Base-by-base conservation (phyloP, 2,329 filamentous ascomycete species). In the Aspergillus calidoustus region DNA sequence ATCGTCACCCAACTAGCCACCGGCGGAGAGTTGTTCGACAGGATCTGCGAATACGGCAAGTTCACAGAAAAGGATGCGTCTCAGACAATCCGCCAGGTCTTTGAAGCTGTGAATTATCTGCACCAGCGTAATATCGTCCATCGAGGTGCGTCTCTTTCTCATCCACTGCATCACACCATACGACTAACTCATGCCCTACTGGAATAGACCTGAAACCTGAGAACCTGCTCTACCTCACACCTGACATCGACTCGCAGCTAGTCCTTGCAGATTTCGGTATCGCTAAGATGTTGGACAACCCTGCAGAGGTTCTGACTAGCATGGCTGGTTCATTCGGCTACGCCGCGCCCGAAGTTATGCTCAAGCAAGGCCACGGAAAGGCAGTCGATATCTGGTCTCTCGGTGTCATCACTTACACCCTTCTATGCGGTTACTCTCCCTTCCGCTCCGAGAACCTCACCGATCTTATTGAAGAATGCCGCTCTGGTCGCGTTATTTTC, bases 251-350 rank as follows among this genome's bases (percentile, higher is more conserved):
- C 67, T 98, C 95, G 15, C 89, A 93, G 66, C 87, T 99, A 28
- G 93, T 99, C 8, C 86, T 99, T 62, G 95, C 95, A 60, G 95
- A 99, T 77, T 99, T 99, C 72, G 95, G 96, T 75, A 99, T 99
- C 74, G 95, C 95, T 57, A 99, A 99, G 82, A 97, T 96, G 86
- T 86, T 99, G 41, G 93, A 97, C 74, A 91, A 85, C 69, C 91
- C 93, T 69, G 89, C 93, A 67, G 93, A 96, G 72, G 92, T 97
- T 49, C 86, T 99, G 66, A 98, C 93, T 69, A 98, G 93, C 55
- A 99, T 99, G 95, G 95, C 95, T 48, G 95, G 95, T 48, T 98
- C 95, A 0, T 98, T 99, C 74, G 95, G 95, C 58, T 99, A 99
- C 73, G 95, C 95, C 22, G 95, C 95, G 1, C 95, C 95, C 8